A percentile compares a stretch with the other conserved stretches of the same genome.
Evolutionary conservation across 1,284 basidiomycete species (phyloP).

Genomic region (Neonothopanus nambi): DNA sequence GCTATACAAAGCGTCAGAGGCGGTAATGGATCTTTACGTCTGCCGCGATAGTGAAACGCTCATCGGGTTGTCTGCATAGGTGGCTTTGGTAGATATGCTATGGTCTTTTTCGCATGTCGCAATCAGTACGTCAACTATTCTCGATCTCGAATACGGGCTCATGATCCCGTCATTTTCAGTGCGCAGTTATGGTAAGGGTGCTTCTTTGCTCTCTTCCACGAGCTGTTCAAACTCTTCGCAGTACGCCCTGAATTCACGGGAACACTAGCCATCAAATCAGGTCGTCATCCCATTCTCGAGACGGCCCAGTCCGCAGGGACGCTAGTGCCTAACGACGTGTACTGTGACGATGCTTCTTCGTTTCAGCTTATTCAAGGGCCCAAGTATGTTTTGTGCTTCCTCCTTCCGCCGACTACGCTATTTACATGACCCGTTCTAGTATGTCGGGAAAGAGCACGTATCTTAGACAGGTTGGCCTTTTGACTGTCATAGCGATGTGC

Average conservation of each 20-base stretch:
- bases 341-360: conserved; percentile 74
- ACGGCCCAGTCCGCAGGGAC: conserved; percentile 65
- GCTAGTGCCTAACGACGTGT: conserved; percentile 86
- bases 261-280: conserved; percentile 82
- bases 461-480: conserved; percentile 81
- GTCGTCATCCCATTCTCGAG: conserved; percentile 86
- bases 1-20: conserved; percentile 86
- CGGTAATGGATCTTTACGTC: conserved; percentile 48
- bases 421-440: conserved; percentile 39
- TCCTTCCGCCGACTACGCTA: background rate
- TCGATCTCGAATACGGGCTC: too few relatives aligned
- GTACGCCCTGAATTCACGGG: conserved; percentile 88
- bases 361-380: conserved; percentile 91
- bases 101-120: conserved; percentile 84
- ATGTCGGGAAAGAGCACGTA: conserved; percentile 96
- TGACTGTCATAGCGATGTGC: conserved; percentile 84
- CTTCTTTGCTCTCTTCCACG: background rate
- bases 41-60: background rate
- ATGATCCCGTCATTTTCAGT: too few relatives aligned
- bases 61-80: conserved; percentile 39
- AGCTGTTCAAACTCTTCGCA: conserved; percentile 28
- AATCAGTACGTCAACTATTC: conserved; percentile 54
- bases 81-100: conserved; percentile 84
- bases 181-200: conserved; percentile 62
- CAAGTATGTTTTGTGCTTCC: conserved; percentile 58